Percentiles rank a stretch among this genome's conserved stretches.
Evolutionary conservation across 441 rosid species (phyloP).

Genomic region (Breynia disticha): DNA sequence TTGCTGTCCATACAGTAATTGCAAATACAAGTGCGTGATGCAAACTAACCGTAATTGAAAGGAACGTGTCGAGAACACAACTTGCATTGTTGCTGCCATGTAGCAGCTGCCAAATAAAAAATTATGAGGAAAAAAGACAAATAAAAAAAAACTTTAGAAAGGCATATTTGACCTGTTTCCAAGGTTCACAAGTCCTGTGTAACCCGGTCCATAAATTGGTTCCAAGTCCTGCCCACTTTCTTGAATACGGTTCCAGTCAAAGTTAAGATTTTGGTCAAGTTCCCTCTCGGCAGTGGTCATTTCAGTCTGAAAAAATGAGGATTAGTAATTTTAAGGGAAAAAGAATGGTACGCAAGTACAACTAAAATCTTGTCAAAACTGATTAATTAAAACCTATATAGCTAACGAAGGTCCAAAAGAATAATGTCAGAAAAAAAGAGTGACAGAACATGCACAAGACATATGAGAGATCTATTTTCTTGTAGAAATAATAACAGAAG

Average conservation of each 20-base stretch:
- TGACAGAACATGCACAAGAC: too few species aligned
- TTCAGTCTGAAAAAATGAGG: constrained; percentile 55
- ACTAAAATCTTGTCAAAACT: too few species aligned
- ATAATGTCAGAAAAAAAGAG: too few species aligned
- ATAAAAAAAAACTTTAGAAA: constrained; percentile 3
- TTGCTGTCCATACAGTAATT: neutral
- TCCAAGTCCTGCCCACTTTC: constrained; percentile 87
- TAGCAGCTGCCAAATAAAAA: constrained; percentile 60
- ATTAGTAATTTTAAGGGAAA: too few species aligned
- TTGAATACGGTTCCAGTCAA: constrained; percentile 98
- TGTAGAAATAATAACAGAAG: too few species aligned
- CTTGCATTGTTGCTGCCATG: constrained; percentile 98
- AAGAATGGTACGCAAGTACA: too few species aligned
- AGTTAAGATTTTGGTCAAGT: constrained; percentile 93
- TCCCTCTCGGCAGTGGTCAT: constrained; percentile 99
- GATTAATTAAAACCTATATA: too few species aligned
- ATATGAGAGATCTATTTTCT: too few species aligned
- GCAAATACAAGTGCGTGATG: too few species aligned
- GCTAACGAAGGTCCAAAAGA: too few species aligned
- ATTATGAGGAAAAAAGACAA: constrained; percentile 16
- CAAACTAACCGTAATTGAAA: constrained; percentile 40
- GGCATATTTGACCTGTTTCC: constrained; percentile 71
- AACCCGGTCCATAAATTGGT: constrained; percentile 85
- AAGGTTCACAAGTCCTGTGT: constrained; percentile 91
- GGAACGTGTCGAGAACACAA: constrained; percentile 63